phyloP scores from a whole-genome alignment of 768 basidiomycete species.

The Tephrocybe sp. region DNA sequence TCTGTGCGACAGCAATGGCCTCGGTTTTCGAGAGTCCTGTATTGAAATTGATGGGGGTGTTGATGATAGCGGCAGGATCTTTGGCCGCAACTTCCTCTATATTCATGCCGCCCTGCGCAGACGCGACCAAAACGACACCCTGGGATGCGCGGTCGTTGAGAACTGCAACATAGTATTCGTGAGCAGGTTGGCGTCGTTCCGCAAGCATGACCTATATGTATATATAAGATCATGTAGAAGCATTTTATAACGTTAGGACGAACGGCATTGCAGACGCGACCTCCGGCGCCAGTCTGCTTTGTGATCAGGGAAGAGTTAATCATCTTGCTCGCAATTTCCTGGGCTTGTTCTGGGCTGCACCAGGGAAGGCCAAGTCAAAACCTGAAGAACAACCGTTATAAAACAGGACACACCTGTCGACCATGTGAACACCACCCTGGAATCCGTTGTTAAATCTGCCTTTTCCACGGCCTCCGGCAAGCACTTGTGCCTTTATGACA shows the following conservation, averaged over 20 bases:
- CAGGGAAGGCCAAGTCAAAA: neutral
- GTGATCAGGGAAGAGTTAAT: conserved; percentile 94
- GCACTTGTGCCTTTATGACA: conserved; percentile 98
- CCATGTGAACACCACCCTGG: conserved; percentile 96
- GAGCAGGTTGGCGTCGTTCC: conserved; percentile 87
- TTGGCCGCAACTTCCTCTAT: conserved; percentile 99
- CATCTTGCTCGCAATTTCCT: conserved; percentile 89
- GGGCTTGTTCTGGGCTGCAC: conserved; percentile 80
- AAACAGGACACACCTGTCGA: conserved; percentile 66
- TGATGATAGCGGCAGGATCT: conserved; percentile 93
- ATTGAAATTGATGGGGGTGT: conserved; percentile 85
- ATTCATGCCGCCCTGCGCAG: conserved; percentile 98
- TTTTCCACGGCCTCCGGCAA: conserved; percentile 98
- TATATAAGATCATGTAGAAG: conserved; percentile 1
- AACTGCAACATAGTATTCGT: conserved; percentile 98
- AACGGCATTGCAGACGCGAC: conserved; percentile 94
- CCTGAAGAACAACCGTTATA: neutral
- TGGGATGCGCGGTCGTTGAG: conserved; percentile 91
- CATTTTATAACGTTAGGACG: conserved; percentile 25
- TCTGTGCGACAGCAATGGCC: conserved; percentile 79
- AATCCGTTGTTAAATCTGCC: conserved; percentile 95
- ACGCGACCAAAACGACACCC: conserved; percentile 91
- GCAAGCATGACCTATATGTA: conserved; percentile 93
- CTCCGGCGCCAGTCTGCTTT: conserved; percentile 94
- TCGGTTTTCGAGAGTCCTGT: conserved; percentile 74